Conservation (phyloP, 257 asterid species). For the Primulina tabacum region DNA sequence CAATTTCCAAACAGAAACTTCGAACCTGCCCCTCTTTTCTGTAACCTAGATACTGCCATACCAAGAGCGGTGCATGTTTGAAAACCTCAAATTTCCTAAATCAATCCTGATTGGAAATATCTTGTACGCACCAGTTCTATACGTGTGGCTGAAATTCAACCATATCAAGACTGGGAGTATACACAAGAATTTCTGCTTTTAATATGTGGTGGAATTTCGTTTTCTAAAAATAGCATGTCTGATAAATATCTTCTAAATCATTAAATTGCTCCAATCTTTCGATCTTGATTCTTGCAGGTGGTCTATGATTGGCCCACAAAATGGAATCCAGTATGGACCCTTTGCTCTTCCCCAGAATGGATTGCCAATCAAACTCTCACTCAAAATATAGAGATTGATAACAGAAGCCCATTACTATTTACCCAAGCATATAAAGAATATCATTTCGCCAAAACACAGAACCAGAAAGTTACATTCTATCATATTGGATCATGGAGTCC, state of each 20-base stretch:
- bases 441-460: not conserved
- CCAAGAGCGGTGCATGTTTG: not conserved
- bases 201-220: not conserved
- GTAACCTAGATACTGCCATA: not conserved
- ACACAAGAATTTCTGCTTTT: not conserved
- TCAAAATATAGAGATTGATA: conserved; percentile 28
- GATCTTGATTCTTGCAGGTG: conserved; percentile 55
- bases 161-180: not conserved
- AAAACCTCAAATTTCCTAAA: not conserved
- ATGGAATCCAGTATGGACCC: conserved; percentile 94
- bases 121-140: not conserved
- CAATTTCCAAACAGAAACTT: conserved; percentile 1
- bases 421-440: conserved; percentile 11
- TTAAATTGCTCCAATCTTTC: conserved; percentile 22
- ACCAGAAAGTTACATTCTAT: not conserved
- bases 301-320: conserved; percentile 82
- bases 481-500: conserved; percentile 1
- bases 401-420: not conserved
- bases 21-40: not conserved
- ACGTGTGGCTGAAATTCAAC: not conserved
- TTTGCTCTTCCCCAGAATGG: conserved; percentile 98
- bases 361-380: conserved; percentile 69
- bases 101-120: not conserved
- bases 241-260: conserved; percentile 16
- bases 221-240: conserved; percentile 35